Conservation (phyloP, 768 basidiomycete species). For the Leucocoprinus sp. region DNA sequence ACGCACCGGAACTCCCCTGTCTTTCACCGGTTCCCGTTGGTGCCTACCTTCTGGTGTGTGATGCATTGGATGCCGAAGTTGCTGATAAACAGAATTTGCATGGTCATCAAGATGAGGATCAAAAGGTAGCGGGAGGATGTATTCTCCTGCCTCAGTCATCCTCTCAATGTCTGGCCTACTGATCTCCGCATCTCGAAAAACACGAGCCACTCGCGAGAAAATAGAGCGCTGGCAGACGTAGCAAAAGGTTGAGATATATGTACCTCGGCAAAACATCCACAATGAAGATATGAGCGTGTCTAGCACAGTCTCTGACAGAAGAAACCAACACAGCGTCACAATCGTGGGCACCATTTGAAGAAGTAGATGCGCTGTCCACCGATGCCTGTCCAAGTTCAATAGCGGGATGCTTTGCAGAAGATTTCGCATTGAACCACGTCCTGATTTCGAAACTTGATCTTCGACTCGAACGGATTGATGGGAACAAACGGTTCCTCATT, state of each 20-base stretch:
- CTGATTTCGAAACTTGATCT: conserved; percentile 16
- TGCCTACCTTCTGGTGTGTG: neutral
- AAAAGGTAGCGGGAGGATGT: conserved; percentile 14
- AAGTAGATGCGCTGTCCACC: conserved; percentile 14
- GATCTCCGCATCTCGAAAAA: conserved; percentile 74
- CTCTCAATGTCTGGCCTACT: conserved; percentile 62
- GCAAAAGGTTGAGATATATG: conserved; percentile 40
- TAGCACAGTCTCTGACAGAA: conserved; percentile 15
- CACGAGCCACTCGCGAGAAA: conserved; percentile 69
- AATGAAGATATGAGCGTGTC: conserved; percentile 21
- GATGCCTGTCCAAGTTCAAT: conserved; percentile 16
- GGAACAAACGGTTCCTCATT: conserved; percentile 51
- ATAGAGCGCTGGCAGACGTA: conserved; percentile 72
- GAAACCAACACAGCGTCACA: conserved; percentile 22
- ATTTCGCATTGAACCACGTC: conserved; percentile 14
- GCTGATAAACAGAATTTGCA: neutral
- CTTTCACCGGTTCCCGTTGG: neutral
- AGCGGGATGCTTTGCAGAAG: conserved; percentile 26
- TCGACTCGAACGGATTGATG: conserved; percentile 42
- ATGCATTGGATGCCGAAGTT: neutral
- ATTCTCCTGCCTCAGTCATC: conserved; percentile 31
- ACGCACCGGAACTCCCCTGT: neutral
- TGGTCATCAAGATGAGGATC: neutral
- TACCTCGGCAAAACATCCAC: conserved; percentile 34
- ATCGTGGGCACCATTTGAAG: conserved; percentile 17